phyloP scores from a whole-genome alignment of 108 stramenopile genomes.

The Cyclostephanos invisitatus region DNA sequence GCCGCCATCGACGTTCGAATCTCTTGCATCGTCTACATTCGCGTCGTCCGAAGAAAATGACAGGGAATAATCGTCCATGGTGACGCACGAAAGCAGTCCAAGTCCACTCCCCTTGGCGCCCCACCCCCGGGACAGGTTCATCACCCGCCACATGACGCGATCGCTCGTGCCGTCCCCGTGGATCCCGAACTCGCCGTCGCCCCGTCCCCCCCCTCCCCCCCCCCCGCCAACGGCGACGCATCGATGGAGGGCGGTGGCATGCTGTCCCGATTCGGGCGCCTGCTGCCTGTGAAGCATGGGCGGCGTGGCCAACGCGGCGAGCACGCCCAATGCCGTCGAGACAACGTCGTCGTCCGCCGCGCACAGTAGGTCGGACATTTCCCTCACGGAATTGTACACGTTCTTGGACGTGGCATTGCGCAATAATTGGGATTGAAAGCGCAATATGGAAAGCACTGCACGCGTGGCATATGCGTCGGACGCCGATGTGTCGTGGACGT shows the following conservation, averaged over 20 bases:
- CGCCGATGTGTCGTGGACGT: constrained; percentile 10
- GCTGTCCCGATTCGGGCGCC: constrained; percentile 73
- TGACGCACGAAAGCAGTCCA: constrained; percentile 76
- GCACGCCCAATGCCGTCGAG: constrained; percentile 54
- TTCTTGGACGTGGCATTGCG: constrained; percentile 82
- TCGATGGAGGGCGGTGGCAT: constrained; percentile 67
- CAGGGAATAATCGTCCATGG: constrained; percentile 57
- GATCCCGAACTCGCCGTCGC: background rate
- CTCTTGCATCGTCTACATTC: constrained; percentile 49
- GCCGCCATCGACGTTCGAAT: constrained; percentile 21
- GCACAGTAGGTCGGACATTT: constrained; percentile 78
- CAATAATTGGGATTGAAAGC: constrained; percentile 69
- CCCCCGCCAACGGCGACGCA: constrained; percentile 8
- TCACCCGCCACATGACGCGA: constrained; percentile 62
- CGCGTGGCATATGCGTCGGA: constrained; percentile 33
- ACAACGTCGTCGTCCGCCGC: constrained; percentile 70
- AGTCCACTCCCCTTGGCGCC: constrained; percentile 79
- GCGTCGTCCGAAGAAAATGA: constrained; percentile 44
- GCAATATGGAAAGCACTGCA: constrained; percentile 57
- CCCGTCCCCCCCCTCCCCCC: constrained; percentile 3
- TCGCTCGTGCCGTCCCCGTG: constrained; percentile 14
- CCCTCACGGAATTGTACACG: constrained; percentile 77
- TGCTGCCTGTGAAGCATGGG: constrained; percentile 87
- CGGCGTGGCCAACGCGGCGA: constrained; percentile 69
- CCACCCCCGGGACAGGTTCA: constrained; percentile 84